Evolutionary conservation across 2,329 filamentous ascomycete genomes (phyloP).

Genomic region (Cytospora piceicola): DNA sequence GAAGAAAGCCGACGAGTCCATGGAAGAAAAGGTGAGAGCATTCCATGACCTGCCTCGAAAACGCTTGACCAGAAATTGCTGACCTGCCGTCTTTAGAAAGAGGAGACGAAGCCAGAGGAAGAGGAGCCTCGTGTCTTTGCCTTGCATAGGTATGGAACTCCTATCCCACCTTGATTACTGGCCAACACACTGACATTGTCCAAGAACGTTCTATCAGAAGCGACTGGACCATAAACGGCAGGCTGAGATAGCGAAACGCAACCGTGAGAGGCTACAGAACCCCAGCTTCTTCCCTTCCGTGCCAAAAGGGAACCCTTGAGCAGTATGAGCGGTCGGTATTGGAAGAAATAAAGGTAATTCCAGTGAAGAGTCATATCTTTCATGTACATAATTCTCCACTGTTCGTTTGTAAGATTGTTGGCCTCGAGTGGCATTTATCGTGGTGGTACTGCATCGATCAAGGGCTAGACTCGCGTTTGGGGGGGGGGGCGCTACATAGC

Average conservation of each 20-base stretch:
- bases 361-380: slow-evolving; percentile 30
- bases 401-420: not conserved
- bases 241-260: slow-evolving; percentile 77
- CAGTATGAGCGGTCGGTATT: not conserved
- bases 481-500: not conserved
- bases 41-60: not conserved
- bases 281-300: slow-evolving; percentile 84
- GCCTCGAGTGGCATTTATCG: not conserved
- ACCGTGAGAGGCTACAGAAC: slow-evolving; percentile 78
- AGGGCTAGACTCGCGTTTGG: not conserved
- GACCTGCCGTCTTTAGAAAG: slow-evolving; percentile 46
- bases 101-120: slow-evolving; percentile 39
- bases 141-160: slow-evolving; percentile 68
- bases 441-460: not conserved
- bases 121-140: slow-evolving; percentile 81
- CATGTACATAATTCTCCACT: not conserved
- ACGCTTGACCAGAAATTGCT: not conserved
- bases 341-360: slow-evolving; percentile 17
- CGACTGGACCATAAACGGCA: slow-evolving; percentile 78
- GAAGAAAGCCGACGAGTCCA: slow-evolving; percentile 40
- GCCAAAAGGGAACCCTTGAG: slow-evolving; percentile 62
- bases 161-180: not conserved
- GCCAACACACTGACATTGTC: slow-evolving; percentile 11
- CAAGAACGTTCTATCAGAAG: slow-evolving; percentile 83
- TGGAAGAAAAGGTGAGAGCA: slow-evolving; percentile 38